Evolutionary conservation across 208 protist genomes (phyloP).

Genomic region (Naegleria lovaniensis): DNA sequence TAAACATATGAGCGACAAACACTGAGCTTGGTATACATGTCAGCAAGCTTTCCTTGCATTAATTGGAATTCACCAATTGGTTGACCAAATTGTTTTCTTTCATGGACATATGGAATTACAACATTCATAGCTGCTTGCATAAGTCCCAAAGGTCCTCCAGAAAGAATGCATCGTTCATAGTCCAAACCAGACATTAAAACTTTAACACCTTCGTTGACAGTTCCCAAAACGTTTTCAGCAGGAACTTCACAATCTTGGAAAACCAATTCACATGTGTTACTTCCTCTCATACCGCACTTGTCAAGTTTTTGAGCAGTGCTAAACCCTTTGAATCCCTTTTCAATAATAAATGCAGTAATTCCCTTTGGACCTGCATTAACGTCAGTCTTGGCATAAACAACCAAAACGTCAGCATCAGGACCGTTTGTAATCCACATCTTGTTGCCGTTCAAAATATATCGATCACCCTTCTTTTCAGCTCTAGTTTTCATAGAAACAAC

Average conservation of each 20-base stretch:
- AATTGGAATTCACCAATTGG: slow-evolving; percentile 64
- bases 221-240: slow-evolving; percentile 57
- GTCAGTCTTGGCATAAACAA: slow-evolving; percentile 92
- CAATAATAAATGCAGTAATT: slow-evolving; percentile 73
- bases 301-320: slow-evolving; percentile 61
- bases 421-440: slow-evolving; percentile 97
- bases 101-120: slow-evolving; percentile 67
- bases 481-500: slow-evolving; percentile 85
- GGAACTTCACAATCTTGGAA: slow-evolving; percentile 51
- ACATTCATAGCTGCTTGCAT: slow-evolving; percentile 68
- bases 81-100: slow-evolving; percentile 67
- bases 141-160: slow-evolving; percentile 53
- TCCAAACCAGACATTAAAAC: slow-evolving; percentile 78
- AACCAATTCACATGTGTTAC: slow-evolving; percentile 68
- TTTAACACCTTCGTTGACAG: slow-evolving; percentile 57
- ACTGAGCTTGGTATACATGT: slow-evolving; percentile 64
- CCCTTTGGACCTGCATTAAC: slow-evolving; percentile 40
- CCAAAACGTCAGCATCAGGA: slow-evolving; percentile 80
- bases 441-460: slow-evolving; percentile 83
- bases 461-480: slow-evolving; percentile 62
- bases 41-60: slow-evolving; percentile 73
- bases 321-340: slow-evolving; percentile 50
- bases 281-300: slow-evolving; percentile 76
- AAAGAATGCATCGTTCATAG: slow-evolving; percentile 63
- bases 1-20: slow-evolving; percentile 59